A percentile compares a stretch with the other conserved stretches of the same genome.
Conservation (phyloP, 371 early-diverging fungal genomes). For the Mucor indicus region DNA sequence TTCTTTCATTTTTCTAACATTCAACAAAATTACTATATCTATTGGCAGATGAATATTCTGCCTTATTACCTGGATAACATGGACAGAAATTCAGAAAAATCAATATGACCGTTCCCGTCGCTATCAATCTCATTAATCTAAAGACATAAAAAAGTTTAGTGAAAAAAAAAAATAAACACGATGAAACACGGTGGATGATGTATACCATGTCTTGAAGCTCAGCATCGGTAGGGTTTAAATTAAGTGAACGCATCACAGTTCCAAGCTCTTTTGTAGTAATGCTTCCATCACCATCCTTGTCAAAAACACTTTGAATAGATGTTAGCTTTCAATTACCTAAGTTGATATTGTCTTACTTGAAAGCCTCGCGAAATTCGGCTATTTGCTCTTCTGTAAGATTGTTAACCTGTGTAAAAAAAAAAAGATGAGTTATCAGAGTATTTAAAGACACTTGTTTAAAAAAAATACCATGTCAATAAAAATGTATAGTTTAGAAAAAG, state of each 20-base stretch:
- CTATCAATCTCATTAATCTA: slow-evolving; percentile 90
- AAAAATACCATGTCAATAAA: too few species aligned
- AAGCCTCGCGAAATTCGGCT: slow-evolving; percentile 47
- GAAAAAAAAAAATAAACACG: slow-evolving; percentile 35
- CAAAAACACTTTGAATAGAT: too few species aligned
- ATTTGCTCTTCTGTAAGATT: slow-evolving; percentile 49
- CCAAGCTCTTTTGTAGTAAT: slow-evolving; percentile 41
- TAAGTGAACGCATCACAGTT: slow-evolving; percentile 36
- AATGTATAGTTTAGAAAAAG: too few species aligned
- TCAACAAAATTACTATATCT: slow-evolving; percentile 93
- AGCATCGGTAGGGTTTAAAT: slow-evolving; percentile 73
- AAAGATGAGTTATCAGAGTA: too few species aligned
- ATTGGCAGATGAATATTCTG: too few species aligned
- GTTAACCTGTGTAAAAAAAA: too few species aligned
- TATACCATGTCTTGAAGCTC: slow-evolving; percentile 72
- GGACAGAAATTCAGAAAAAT: slow-evolving; percentile 89
- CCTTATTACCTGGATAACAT: too few species aligned
- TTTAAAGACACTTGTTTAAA: too few species aligned
- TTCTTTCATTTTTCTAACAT: slow-evolving; percentile 34
- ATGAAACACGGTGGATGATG: background rate
- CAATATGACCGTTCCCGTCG: slow-evolving; percentile 90
- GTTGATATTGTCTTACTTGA: slow-evolving; percentile 13
- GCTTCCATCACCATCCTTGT: slow-evolving; percentile 43
- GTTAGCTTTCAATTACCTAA: too few species aligned
- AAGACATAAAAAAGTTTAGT: slow-evolving; percentile 21